Percentiles rank a stretch among this genome's conserved stretches.
These are phyloP conservation scores for Endotrypanum monterogeii DNA, from an alignment of 208 protist species.

Conservation along the genomic window DNA sequence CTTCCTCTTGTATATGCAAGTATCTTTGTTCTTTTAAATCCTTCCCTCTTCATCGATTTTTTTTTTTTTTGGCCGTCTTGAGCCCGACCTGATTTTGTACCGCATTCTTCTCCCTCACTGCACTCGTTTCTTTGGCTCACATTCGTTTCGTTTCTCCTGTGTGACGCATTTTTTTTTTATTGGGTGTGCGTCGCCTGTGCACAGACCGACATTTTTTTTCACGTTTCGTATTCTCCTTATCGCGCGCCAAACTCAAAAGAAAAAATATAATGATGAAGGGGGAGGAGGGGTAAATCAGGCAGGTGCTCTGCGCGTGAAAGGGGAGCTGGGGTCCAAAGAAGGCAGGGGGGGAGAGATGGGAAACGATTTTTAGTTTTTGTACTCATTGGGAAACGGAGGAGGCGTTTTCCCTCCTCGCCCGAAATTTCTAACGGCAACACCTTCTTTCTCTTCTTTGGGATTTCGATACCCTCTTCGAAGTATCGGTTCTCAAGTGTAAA, in stretches of 20 bases:
- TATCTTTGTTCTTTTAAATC: background rate
- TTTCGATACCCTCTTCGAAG: background rate
- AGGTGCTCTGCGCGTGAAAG: background rate
- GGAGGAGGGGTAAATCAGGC: background rate
- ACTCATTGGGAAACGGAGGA: background rate
- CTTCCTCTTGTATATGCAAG: background rate
- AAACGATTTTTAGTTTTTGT: background rate
- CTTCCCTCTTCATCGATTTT: background rate
- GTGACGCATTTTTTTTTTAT: background rate
- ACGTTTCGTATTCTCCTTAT: background rate
- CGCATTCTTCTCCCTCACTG: background rate
- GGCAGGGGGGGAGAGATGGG: no score
- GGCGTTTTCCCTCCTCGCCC: background rate
- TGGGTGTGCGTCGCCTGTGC: background rate
- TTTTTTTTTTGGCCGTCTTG: slow-evolving; percentile 8
- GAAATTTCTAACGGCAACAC: background rate
- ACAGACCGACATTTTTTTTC: background rate
- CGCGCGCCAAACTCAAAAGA: background rate
- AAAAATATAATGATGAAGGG: background rate
- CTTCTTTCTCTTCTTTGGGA: background rate
- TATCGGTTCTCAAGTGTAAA: background rate
- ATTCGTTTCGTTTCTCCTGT: background rate
- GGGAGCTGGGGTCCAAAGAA: no score
- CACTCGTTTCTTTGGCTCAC: background rate
- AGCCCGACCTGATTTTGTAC: no score